phyloP scores from a whole-genome alignment of 371 early-diverging fungal genomes.

The Mucor lusitanicus region DNA sequence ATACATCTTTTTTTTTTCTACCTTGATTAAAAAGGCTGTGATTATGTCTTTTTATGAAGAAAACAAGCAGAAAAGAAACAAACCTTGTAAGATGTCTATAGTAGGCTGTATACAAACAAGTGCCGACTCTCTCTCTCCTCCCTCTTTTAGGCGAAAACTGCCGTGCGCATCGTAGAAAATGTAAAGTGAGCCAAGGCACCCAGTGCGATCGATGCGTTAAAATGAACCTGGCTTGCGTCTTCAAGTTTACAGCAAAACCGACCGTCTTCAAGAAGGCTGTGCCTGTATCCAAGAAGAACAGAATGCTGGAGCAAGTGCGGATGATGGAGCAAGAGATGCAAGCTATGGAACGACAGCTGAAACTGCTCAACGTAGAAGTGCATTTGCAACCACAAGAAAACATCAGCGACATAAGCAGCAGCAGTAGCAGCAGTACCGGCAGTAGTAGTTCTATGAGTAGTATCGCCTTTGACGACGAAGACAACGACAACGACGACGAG shows the following conservation, averaged over 20 bases:
- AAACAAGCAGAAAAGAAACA: conserved; percentile 41
- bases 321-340: conserved; percentile 34
- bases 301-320: conserved; percentile 36
- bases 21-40: not conserved
- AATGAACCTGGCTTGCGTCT: conserved; percentile 39
- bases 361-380: conserved; percentile 17
- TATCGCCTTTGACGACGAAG: not conserved
- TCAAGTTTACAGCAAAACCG: conserved; percentile 41
- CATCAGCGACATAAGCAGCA: not conserved
- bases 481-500: not conserved
- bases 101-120: no score
- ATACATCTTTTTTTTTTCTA: not conserved
- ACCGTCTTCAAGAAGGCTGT: conserved; percentile 32
- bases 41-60: conserved; percentile 16
- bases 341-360: conserved; percentile 30
- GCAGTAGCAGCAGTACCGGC: not conserved
- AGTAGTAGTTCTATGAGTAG: not conserved
- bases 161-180: conserved; percentile 50
- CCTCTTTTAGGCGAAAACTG: conserved; percentile 49
- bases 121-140: no score
- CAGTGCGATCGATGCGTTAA: conserved; percentile 46
- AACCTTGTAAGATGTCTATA: conserved; percentile 33
- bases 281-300: conserved; percentile 34
- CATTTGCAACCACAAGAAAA: not conserved
- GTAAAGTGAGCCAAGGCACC: conserved; percentile 32